phyloP scores from a whole-genome alignment of 1,139 yeast species.

The Petasospora rhodanensis region DNA sequence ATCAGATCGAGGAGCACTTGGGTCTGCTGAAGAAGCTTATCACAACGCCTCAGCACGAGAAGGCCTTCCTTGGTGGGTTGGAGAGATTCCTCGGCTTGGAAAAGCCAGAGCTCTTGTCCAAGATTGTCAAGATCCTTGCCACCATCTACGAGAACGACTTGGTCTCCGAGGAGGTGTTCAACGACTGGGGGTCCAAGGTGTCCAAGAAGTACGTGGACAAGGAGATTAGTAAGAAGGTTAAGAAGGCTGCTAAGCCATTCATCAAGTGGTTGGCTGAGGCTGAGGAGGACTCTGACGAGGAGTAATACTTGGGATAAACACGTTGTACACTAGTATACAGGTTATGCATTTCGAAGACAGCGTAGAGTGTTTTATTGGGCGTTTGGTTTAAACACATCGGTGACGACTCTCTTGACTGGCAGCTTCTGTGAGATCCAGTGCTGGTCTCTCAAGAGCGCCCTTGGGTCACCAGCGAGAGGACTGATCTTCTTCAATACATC shows the following conservation, averaged over 20 bases:
- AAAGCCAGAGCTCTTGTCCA: constrained; percentile 68
- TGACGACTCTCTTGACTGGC: constrained; percentile 36
- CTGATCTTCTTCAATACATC: constrained; percentile 46
- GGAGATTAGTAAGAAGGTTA: constrained; percentile 87
- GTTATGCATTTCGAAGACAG: no score
- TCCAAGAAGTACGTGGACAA: constrained; percentile 93
- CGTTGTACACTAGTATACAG: no score
- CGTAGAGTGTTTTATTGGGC: no score
- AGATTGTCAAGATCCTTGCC: constrained; percentile 77
- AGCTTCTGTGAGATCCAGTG: constrained; percentile 72
- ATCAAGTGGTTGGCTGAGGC: constrained; percentile 94
- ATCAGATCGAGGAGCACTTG: constrained; percentile 69
- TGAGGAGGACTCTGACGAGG: constrained; percentile 65
- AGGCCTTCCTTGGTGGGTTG: constrained; percentile 89
- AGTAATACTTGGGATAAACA: no score
- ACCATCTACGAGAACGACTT: constrained; percentile 79
- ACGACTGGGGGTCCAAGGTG: constrained; percentile 86
- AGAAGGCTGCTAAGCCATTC: constrained; percentile 95
- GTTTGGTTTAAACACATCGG: no score
- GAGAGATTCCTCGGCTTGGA: constrained; percentile 89
- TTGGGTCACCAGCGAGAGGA: constrained; percentile 56
- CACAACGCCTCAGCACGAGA: constrained; percentile 63
- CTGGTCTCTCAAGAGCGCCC: constrained; percentile 70
- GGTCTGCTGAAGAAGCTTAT: constrained; percentile 81
- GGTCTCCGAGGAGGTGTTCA: constrained; percentile 74